Evolutionary conservation across 75 land plant species (phyloP).

Genomic region (Pinus tabuliformis): DNA sequence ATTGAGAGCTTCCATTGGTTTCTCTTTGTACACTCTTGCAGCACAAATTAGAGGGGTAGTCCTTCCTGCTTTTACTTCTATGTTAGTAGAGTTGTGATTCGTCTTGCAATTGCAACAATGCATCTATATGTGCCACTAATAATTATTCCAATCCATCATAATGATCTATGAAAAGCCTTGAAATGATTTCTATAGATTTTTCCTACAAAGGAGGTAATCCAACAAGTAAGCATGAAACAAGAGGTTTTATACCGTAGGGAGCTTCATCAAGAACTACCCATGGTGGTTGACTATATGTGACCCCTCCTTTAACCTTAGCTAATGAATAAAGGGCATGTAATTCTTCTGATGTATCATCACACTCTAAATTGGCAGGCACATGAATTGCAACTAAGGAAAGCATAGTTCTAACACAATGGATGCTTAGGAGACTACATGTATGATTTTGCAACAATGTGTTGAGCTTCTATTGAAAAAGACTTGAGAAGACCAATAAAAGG

Average conservation of each 20-base stretch:
- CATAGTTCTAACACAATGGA: conserved; percentile 80
- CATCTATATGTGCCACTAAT: conserved; percentile 62
- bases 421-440: conserved; percentile 88
- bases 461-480: conserved; percentile 77
- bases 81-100: conserved; percentile 55
- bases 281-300: conserved; percentile 55
- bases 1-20: conserved; percentile 65
- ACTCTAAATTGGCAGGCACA: conserved; percentile 42
- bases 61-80: conserved; percentile 82
- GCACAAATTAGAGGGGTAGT: conserved; percentile 89
- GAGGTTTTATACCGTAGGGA: conserved; percentile 68
- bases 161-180: conserved; percentile 83
- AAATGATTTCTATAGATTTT: conserved; percentile 88
- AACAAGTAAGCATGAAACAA: conserved; percentile 68
- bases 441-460: conserved; percentile 84
- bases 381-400: conserved; percentile 80
- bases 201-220: conserved; percentile 70
- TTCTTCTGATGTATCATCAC: conserved; percentile 70
- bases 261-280: conserved; percentile 82
- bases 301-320: conserved; percentile 60
- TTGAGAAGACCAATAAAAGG: conserved; percentile 87
- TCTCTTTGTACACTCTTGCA: conserved; percentile 72
- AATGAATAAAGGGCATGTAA: conserved; percentile 83
- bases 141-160: conserved; percentile 60
- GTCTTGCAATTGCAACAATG: conserved; percentile 70